A percentile compares a stretch with the other conserved stretches of the same genome.
phyloP scores from a whole-genome alignment of 2,329 filamentous ascomycete genomes.

The Samsoniella hepiali region DNA sequence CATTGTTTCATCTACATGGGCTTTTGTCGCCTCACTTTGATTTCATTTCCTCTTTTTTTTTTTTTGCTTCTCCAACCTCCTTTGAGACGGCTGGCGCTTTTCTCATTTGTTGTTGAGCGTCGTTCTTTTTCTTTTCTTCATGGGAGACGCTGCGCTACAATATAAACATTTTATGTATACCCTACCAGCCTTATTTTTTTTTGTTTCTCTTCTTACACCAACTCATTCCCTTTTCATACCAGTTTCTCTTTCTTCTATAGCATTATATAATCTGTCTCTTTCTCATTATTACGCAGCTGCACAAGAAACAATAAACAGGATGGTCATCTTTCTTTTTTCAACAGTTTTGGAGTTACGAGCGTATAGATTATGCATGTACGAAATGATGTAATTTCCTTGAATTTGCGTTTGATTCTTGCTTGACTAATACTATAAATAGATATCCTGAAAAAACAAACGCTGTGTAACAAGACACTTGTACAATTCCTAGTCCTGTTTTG shows the following conservation, averaged over 20 bases:
- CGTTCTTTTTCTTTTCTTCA: neutral
- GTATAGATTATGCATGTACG: neutral
- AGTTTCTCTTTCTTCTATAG: neutral
- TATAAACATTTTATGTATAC: neutral
- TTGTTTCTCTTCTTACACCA: neutral
- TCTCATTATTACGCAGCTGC: neutral
- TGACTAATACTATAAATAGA: neutral
- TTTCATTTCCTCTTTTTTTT: neutral
- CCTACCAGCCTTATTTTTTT: neutral
- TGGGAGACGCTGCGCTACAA: neutral
- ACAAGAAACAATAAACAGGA: neutral
- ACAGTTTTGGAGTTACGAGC: neutral
- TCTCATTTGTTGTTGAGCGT: neutral
- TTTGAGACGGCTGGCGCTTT: neutral
- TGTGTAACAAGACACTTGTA: neutral
- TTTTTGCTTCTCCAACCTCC: neutral
- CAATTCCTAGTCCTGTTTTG: neutral
- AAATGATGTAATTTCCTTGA: neutral
- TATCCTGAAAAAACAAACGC: slow-evolving; percentile 6
- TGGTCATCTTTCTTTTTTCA: neutral
- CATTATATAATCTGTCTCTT: neutral
- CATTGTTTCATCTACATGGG: neutral
- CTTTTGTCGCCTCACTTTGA: too few relatives aligned
- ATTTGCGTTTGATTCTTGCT: neutral
- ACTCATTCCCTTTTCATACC: neutral